Evolutionary conservation across 2,329 filamentous ascomycete species (phyloP).

Genomic region (Drechmeria coniospora): DNA sequence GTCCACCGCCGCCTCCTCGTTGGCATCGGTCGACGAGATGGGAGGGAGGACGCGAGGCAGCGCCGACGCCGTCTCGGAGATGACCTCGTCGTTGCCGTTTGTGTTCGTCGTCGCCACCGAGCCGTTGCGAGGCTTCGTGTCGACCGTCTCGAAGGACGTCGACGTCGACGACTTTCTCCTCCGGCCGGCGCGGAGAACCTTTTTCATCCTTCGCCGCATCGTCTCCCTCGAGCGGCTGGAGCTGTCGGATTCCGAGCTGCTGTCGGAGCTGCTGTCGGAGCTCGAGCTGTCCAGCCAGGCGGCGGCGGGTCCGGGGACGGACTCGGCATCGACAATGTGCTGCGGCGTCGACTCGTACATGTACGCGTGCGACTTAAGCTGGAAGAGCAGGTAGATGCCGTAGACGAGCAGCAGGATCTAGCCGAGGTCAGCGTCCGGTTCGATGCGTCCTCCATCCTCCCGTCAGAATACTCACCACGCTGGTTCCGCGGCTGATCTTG

Average conservation of each 20-base stretch:
- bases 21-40: slow-evolving; percentile 20
- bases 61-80: slow-evolving; percentile 22
- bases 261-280: slow-evolving; percentile 39
- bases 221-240: slow-evolving; percentile 40
- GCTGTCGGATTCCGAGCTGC: slow-evolving; percentile 54
- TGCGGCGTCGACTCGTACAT: slow-evolving; percentile 88
- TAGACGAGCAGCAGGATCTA: slow-evolving; percentile 70
- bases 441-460: too few relatives aligned
- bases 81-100: slow-evolving; percentile 19
- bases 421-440: too few relatives aligned
- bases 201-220: slow-evolving; percentile 59
- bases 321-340: slow-evolving; percentile 82
- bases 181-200: slow-evolving; percentile 54
- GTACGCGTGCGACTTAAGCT: slow-evolving; percentile 82
- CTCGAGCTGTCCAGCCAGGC: slow-evolving; percentile 64
- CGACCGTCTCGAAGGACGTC: slow-evolving; percentile 46
- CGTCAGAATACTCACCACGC: slow-evolving; percentile 43
- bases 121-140: slow-evolving; percentile 20
- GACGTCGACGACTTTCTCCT: slow-evolving; percentile 67
- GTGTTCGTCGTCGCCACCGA: slow-evolving; percentile 24
- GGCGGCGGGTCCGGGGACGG: slow-evolving; percentile 68
- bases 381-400: slow-evolving; percentile 70
- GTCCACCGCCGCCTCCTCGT: slow-evolving; percentile 28
- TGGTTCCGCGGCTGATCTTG: slow-evolving; percentile 79
- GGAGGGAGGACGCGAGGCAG: slow-evolving; percentile 20